Conservation (phyloP, 2,329 filamentous ascomycete genomes). For the Fusarium veterinarium region DNA sequence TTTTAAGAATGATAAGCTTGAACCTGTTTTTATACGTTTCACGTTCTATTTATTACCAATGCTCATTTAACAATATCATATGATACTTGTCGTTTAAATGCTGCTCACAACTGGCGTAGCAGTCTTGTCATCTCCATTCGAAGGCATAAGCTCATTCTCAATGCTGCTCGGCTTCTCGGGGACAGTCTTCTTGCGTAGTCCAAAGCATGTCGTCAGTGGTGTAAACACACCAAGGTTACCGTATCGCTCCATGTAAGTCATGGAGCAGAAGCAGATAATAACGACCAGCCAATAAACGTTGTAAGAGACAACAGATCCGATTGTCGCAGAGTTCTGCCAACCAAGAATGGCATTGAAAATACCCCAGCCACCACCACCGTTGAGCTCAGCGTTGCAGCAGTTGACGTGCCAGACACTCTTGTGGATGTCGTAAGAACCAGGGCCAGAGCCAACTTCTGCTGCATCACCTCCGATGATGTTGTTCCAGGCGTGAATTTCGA, state of each 20-base stretch:
- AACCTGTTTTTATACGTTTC: background rate
- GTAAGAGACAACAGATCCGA: background rate
- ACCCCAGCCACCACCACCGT: background rate
- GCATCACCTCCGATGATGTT: background rate
- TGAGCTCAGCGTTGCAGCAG: background rate
- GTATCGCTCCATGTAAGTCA: background rate
- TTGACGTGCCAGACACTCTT: slow-evolving; percentile 3
- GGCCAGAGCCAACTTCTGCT: background rate
- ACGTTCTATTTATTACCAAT: rapidly evolving
- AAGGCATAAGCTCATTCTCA: background rate
- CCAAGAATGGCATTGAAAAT: background rate
- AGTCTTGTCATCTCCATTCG: background rate
- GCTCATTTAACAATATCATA: rapidly evolving
- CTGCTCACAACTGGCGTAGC: background rate
- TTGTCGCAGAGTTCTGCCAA: background rate
- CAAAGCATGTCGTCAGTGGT: background rate
- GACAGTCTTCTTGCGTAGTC: background rate
- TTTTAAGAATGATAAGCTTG: rapidly evolving
- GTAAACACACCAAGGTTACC: background rate
- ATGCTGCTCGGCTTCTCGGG: background rate
- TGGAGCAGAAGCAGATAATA: background rate
- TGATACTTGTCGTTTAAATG: rapidly evolving
- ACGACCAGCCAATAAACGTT: background rate
- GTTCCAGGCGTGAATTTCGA: background rate
- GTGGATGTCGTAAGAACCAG: background rate